Conservation (phyloP, 305 asterid genomes). For the Rubia tinctorum region DNA sequence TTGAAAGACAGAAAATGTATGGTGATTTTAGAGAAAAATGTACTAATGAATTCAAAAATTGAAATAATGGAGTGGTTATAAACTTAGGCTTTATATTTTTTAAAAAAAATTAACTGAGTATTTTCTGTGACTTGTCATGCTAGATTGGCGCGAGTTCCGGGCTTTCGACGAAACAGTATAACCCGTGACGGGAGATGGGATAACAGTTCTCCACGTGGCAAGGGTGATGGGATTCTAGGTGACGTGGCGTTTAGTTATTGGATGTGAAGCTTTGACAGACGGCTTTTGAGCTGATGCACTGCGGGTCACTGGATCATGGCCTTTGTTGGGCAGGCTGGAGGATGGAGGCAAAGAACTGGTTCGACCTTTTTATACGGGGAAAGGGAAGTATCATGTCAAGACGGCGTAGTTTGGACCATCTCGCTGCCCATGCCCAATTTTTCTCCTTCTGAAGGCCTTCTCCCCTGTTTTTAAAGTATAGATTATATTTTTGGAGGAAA, state of each 20-base stretch:
- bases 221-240: not conserved
- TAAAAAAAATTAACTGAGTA: too few relatives aligned
- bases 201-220: not conserved
- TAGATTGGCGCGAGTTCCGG: conserved; percentile 31
- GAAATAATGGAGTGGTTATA: too few relatives aligned
- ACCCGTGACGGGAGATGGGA: not conserved
- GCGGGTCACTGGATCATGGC: not conserved
- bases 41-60: too few relatives aligned
- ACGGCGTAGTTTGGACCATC: conserved; percentile 12
- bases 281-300: not conserved
- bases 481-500: too few relatives aligned
- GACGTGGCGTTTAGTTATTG: not conserved
- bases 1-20: too few relatives aligned
- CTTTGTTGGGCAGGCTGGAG: not conserved
- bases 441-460: too few relatives aligned
- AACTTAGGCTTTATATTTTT: too few relatives aligned
- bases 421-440: not conserved
- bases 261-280: not conserved
- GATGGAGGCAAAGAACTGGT: not conserved
- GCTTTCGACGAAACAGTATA: conserved; percentile 7
- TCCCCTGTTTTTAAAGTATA: too few relatives aligned
- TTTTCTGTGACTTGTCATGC: conserved; percentile 20
- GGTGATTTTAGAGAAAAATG: too few relatives aligned
- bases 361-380: not conserved
- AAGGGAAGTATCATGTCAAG: conserved; percentile 12